Percentiles rank a stretch among this genome's conserved stretches.
These are phyloP conservation scores for Neckera pumila DNA, from an alignment of 225 moss, liverwort and hornwort genomes.

Conservation along the genomic window DNA sequence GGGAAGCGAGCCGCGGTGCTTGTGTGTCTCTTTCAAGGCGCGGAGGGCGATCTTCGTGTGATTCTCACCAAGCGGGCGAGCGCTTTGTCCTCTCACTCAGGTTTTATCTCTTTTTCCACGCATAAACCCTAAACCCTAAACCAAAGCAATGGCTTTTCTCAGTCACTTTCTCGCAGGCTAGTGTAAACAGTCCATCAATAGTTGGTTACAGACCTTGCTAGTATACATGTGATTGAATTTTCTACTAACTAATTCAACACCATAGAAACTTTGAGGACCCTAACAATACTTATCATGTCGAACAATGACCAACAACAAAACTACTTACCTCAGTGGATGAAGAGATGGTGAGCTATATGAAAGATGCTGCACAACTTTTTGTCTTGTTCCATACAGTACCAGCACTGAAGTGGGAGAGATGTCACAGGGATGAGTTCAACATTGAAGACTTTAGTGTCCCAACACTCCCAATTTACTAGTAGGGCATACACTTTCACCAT, in stretches of 20 bases:
- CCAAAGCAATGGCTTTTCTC: not conserved
- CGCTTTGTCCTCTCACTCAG: slow-evolving; percentile 25
- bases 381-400: not conserved
- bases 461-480: not conserved
- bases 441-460: not conserved
- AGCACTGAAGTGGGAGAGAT: not conserved
- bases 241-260: not conserved
- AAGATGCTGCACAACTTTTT: not conserved
- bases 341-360: not conserved
- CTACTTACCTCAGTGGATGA: not conserved
- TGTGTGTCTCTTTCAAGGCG: slow-evolving; percentile 23
- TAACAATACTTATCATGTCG: not conserved
- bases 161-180: not conserved
- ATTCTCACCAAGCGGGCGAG: slow-evolving; percentile 33
- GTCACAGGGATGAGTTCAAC: not conserved
- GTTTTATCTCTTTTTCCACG: not conserved
- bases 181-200: not conserved
- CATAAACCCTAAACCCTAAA: not conserved
- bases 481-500: not conserved
- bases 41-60: slow-evolving; percentile 17
- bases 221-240: not conserved
- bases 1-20: slow-evolving; percentile 24
- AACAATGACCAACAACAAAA: not conserved
- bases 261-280: not conserved
- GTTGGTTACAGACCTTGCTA: not conserved